Evolutionary conservation across 495 filamentous ascomycete genomes (phyloP), one percentile per base, ranked within the genome.

Genomic region (Podospora conica): DNA sequence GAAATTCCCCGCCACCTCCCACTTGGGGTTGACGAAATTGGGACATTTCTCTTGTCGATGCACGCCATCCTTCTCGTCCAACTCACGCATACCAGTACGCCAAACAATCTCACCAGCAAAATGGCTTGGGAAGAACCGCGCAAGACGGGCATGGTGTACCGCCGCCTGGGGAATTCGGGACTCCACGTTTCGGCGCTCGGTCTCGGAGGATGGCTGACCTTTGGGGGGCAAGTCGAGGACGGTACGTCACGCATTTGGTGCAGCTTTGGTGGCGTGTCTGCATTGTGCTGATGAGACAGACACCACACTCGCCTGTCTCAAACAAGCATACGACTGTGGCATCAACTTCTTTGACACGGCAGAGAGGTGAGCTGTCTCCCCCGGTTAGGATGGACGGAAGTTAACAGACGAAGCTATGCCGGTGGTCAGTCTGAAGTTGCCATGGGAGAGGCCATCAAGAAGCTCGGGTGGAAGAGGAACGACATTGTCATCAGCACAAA

Each of bases 401-500:
- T 61, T 75, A 70, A 55, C 21, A 40, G 3, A 64, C n/a, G 10
- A 23, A 70, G 66, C 63, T 76, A 75, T 65, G 80, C 83, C 55
- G 75, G 74, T n/a, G 85, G 85, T 65, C 68, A 84, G 68, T 84
- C 78, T 21, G 85, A 87, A 72, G 72, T 80, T 53, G 83, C 82
- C 64, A 86, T 88, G 83, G 86, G 86, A 9, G 70, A 81, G 65
- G 82, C 83, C 10, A 80, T 88, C 71, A 83, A 83, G 71, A 81
- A 85, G 64, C 84, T 78, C 56, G 76, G 77, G 31, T 87, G 88
- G 88, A 87, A 86, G 69, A 78, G 88, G 28, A 87, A 85, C 71
- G 88, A 91, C 73, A 72, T 90, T 3, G 89, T 92, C 25, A 88
- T 92, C 69, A 85, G 81, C 31, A 91, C 89, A 20, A 91, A 91